A percentile compares a stretch with the other conserved stretches of the same genome.
Conservation (phyloP, 2,329 filamentous ascomycete species). For the Pseudopithomyces maydicus region DNA sequence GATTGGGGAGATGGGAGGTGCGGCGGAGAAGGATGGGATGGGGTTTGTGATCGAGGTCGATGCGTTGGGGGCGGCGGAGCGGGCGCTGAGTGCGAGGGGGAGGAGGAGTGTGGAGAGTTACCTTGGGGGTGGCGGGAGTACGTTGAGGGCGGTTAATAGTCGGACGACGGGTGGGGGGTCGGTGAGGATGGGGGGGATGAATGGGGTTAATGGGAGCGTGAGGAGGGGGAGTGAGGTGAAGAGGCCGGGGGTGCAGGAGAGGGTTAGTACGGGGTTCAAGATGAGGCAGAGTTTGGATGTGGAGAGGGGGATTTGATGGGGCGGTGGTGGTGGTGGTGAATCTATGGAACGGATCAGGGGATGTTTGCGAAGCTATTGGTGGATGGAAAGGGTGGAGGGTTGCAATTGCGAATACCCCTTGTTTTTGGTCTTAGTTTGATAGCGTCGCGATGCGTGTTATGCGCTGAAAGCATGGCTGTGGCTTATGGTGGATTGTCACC, state of each 20-base stretch:
- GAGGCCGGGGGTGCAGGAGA: slow-evolving; percentile 25
- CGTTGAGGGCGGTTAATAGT: slow-evolving; percentile 37
- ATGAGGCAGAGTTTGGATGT: slow-evolving; percentile 39
- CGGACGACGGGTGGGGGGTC: slow-evolving; percentile 31
- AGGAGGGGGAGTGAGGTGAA: slow-evolving; percentile 8
- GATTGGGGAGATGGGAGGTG: slow-evolving; percentile 15
- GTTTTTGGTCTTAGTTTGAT: no score
- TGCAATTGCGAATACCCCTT: no score
- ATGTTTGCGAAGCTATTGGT: no score
- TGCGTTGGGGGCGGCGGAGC: slow-evolving; percentile 31
- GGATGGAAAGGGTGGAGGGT: no score
- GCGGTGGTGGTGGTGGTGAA: no score
- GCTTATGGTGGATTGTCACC: no score
- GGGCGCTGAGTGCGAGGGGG: slow-evolving; percentile 27
- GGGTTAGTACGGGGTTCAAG: slow-evolving; percentile 40
- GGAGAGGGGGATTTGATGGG: slow-evolving; percentile 19
- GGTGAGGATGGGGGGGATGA: slow-evolving; percentile 15
- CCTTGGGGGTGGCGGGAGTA: slow-evolving; percentile 20
- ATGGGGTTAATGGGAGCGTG: slow-evolving; percentile 5
- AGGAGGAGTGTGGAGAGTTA: slow-evolving; percentile 37
- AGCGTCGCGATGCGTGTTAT: no score
- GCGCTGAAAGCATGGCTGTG: no score
- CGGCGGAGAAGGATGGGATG: slow-evolving; percentile 18
- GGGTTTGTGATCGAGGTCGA: slow-evolving; percentile 28
- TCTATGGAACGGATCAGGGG: no score